A percentile compares a stretch with the other conserved stretches of the same genome.
Evolutionary conservation across 164 flowering plant species (phyloP).

Genomic region (Aristolochia californica): DNA sequence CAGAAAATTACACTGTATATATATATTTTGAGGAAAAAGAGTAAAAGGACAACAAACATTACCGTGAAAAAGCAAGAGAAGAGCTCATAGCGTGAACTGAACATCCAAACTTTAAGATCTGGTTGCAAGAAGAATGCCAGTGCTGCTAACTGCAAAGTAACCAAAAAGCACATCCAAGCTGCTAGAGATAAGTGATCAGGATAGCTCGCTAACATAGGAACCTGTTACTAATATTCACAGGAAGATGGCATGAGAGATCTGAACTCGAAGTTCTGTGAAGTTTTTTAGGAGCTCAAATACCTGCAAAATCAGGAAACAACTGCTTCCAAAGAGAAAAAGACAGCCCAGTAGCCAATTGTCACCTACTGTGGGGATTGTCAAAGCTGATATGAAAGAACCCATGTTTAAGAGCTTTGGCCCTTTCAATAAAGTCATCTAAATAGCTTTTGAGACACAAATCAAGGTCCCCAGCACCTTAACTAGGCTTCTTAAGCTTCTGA

Average conservation of each 20-base stretch:
- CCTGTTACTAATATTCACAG: slow-evolving; percentile 21
- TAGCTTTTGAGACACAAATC: too few species aligned
- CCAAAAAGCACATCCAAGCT: slow-evolving; percentile 67
- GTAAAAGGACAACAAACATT: not conserved
- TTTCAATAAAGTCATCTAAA: slow-evolving; percentile 35
- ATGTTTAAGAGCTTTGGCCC: slow-evolving; percentile 52
- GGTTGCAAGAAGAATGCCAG: slow-evolving; percentile 14
- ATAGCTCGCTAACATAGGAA: slow-evolving; percentile 28
- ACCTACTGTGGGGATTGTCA: slow-evolving; percentile 6
- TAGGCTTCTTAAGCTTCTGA: slow-evolving; percentile 26
- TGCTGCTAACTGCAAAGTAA: slow-evolving; percentile 24
- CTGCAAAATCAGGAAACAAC: slow-evolving; percentile 52
- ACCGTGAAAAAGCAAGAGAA: not conserved
- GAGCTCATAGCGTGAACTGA: not conserved
- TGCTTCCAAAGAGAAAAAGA: slow-evolving; percentile 37
- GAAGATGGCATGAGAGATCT: too few species aligned
- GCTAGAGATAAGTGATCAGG: slow-evolving; percentile 30
- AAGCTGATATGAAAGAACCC: slow-evolving; percentile 8
- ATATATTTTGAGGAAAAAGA: not conserved
- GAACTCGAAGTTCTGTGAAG: too few species aligned
- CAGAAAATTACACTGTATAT: not conserved
- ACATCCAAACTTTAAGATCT: not conserved
- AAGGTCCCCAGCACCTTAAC: slow-evolving; percentile 49
- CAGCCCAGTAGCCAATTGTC: slow-evolving; percentile 53
- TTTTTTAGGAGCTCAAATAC: slow-evolving; percentile 14